Base-by-base conservation (phyloP, 495 filamentous ascomycete genomes). In the Hypoxylon rickii region DNA sequence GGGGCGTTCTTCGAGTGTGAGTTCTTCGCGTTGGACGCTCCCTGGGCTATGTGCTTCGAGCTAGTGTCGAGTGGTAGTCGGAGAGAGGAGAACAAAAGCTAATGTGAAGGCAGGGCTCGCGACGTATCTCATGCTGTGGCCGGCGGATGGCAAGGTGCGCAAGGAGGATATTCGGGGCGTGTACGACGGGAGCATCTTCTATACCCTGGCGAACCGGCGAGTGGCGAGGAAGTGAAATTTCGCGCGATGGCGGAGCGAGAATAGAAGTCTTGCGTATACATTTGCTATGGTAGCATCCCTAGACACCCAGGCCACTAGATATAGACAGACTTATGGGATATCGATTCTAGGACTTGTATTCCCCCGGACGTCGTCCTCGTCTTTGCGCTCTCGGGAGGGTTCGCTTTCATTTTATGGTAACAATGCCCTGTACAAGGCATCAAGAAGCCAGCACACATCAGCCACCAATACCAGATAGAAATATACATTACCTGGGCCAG, bases 61-160 rank as follows among this genome's bases (percentile, higher is more conserved):
- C 15, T 38, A 4, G 34, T 2, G 3, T 38, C 18, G 10, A 2
- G 16, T 11, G 24, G 29, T 34, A 53, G 39, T 51, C 47, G 41
- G 26, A 52, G 38, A 33, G 2, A n/a, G 13, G 3, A 2, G 3
- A 32, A 32, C 19, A 38, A n/a, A 45, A 21, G 20, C 40, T 37
- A 22, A 22, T 3, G 12, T 51, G 53, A 19, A 1, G 41, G 46
- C 26, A 80, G 79, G 70, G 79, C 60, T 70, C 57, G 76, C 76
- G 2, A 77, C 74, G 3, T 81, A 78, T 64, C 49, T 77, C 4
- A 59, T 83, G 38, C 64, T 83, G 50, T 65, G 61, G 57, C 60
- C 63, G 1, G 66, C 43, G 5, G 63, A 70, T 38, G 63, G 65
- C 0, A 58, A 47, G 33, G 65, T 68, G 60, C 65, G 31, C 57